Conservation (phyloP, 768 basidiomycete genomes). For the Phanerochaete sordida region DNA sequence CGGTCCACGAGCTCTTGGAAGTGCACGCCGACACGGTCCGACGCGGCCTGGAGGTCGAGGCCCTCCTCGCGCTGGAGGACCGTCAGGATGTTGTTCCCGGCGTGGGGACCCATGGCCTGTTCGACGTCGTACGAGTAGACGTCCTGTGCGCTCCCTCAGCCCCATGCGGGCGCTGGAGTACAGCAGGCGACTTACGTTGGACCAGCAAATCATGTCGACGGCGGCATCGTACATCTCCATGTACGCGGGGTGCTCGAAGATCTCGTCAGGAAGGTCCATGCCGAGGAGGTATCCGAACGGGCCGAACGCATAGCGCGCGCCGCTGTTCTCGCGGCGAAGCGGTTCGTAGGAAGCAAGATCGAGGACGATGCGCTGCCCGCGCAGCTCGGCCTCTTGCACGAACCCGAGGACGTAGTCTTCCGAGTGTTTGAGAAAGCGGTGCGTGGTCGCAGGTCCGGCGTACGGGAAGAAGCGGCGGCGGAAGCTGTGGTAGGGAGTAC, state of each 20-base stretch:
- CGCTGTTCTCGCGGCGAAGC: slow-evolving; percentile 68
- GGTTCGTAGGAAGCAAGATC: slow-evolving; percentile 48
- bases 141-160: slow-evolving; percentile 38
- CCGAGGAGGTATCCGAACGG: slow-evolving; percentile 59
- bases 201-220: slow-evolving; percentile 64
- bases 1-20: slow-evolving; percentile 32
- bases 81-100: slow-evolving; percentile 51
- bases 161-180: too few species aligned
- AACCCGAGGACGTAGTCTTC: slow-evolving; percentile 57
- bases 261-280: slow-evolving; percentile 59
- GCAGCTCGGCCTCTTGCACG: slow-evolving; percentile 54
- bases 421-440: slow-evolving; percentile 50
- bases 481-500: slow-evolving; percentile 42
- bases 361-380: slow-evolving; percentile 53
- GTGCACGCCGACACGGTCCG: slow-evolving; percentile 33
- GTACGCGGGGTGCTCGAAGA: slow-evolving; percentile 54
- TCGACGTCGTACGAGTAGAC: slow-evolving; percentile 76
- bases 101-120: slow-evolving; percentile 63
- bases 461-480: slow-evolving; percentile 38
- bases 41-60: slow-evolving; percentile 35
- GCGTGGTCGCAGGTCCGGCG: slow-evolving; percentile 42
- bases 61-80: slow-evolving; percentile 45
- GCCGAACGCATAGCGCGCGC: slow-evolving; percentile 57
- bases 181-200: slow-evolving; percentile 49
- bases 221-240: slow-evolving; percentile 52